phyloP scores from a whole-genome alignment of 441 rosid species.

The Euphorbia schlechtendalii region DNA sequence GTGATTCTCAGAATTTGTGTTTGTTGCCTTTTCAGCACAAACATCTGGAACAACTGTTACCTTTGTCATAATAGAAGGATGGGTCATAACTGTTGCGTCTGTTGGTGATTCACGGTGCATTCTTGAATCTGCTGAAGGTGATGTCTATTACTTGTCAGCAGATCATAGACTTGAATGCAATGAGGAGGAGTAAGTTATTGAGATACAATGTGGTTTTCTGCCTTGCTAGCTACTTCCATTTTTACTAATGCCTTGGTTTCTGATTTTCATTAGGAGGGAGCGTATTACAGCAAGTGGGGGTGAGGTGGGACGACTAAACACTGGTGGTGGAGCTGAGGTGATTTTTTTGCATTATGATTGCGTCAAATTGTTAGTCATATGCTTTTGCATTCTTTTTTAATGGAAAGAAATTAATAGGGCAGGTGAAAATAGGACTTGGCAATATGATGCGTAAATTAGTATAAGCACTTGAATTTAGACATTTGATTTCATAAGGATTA shows the following conservation, averaged over 20 bases:
- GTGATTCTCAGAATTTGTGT: not conserved
- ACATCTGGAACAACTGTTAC: conserved; percentile 96
- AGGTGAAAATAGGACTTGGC: not conserved
- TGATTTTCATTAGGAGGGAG: conserved; percentile 53
- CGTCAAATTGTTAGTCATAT: not conserved
- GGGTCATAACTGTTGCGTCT: conserved; percentile 90
- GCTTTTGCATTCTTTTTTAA: not conserved
- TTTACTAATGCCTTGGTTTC: conserved; percentile 16
- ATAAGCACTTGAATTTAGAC: not conserved
- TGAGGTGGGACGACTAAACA: conserved; percentile 93
- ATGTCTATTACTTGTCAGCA: conserved; percentile 75
- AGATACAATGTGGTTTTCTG: conserved; percentile 12
- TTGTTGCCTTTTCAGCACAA: conserved; percentile 50
- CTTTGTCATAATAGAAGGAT: conserved; percentile 86
- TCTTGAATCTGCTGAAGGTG: conserved; percentile 94
- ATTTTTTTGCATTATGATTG: conserved; percentile 13
- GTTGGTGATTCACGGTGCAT: conserved; percentile 98
- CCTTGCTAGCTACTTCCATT: conserved; percentile 11
- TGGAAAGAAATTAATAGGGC: not conserved
- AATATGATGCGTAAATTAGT: not conserved
- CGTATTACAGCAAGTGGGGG: conserved; percentile 97
- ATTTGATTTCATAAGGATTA: too few relatives aligned
- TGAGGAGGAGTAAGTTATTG: conserved; percentile 77
- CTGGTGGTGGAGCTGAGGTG: conserved; percentile 99
- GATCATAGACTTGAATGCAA: conserved; percentile 95